Base-by-base conservation (phyloP, 2,329 filamentous ascomycete genomes). In the Didymella keratinophila region DNA sequence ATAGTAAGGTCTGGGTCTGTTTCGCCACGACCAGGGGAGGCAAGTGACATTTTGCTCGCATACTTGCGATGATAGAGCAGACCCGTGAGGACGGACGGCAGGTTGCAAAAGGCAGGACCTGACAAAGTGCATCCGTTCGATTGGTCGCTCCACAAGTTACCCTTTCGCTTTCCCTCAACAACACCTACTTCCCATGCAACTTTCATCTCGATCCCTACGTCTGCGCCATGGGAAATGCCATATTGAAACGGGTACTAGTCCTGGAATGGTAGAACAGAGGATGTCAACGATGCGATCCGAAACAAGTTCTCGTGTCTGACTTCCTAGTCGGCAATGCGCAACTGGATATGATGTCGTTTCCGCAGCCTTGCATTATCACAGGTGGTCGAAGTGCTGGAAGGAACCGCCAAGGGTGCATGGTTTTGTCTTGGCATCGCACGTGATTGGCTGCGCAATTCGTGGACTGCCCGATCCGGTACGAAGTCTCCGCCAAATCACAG, bases 331-430 rank as follows among this genome's bases (percentile, higher is more conserved):
- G 25, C 27, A 52, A 47, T 52, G 34, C 20, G 27, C 34, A n/a
- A 41, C 14, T 43, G n/a, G 23, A 9, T 16, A 21, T 43, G 27
- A 23, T 47, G 34, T 30, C 36, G 28, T 43, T 37, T 44, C 18
- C 47, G 10, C 10, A 39, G 27, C 55, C 27, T 37, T 37, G 55
- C 43, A 48, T 52, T 25, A 47, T 25, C 48, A 52, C 48, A 42
- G 32, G 27, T 21, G 43, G 43, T 37, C 27, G 23, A 51, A n/a
- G 21, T 46, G 27, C 34, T 57, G 28, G 43, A 57, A 34, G 46
- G 54, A 57, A 57, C 21, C 41, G 54, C 54, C 54, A 57, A 57
- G 54, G 42, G 20, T 27, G 18, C 39, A 52, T 45, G 41, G 50
- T 52, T 11, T 16, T 36, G 36, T 52, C 54, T 57, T 52, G 48